These are phyloP conservation scores for Entomortierella parvispora DNA, from an alignment of 192 early-diverging fungal species.

Conservation along the genomic window DNA sequence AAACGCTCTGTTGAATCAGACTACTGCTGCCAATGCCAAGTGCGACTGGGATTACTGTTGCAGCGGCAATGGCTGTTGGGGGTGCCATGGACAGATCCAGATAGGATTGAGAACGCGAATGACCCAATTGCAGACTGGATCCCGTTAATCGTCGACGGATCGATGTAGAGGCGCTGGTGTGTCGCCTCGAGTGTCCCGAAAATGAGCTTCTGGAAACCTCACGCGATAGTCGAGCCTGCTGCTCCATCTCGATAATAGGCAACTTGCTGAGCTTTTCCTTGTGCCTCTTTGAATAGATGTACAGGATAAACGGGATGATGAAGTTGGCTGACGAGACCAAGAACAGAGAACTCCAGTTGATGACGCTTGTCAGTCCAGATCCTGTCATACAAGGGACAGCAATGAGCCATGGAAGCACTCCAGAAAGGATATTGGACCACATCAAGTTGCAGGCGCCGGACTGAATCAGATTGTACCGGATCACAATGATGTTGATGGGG, in stretches of 20 bases:
- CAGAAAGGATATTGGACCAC: slow-evolving; percentile 56
- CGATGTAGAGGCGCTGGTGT: slow-evolving; percentile 12
- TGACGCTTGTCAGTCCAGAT: slow-evolving; percentile 60
- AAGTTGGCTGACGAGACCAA: slow-evolving; percentile 76
- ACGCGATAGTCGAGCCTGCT: slow-evolving; percentile 7
- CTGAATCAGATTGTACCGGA: slow-evolving; percentile 71
- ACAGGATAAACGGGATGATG: slow-evolving; percentile 74
- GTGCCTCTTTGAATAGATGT: slow-evolving; percentile 61
- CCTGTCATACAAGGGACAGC: slow-evolving; percentile 77
- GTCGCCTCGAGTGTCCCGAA: slow-evolving; percentile 14
- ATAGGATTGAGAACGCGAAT: slow-evolving; percentile 10
- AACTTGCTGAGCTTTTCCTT: slow-evolving; percentile 27
- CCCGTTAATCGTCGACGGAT: slow-evolving; percentile 28
- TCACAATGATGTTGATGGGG: slow-evolving; percentile 76
- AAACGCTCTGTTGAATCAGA: slow-evolving; percentile 4
- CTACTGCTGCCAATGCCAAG: slow-evolving; percentile 17
- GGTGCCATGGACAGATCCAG: slow-evolving; percentile 17
- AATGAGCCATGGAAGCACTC: slow-evolving; percentile 68
- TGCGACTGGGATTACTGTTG: slow-evolving; percentile 20
- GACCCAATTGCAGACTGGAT: slow-evolving; percentile 5
- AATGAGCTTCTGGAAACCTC: slow-evolving; percentile 32
- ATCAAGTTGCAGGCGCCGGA: slow-evolving; percentile 57
- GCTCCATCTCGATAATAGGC: slow-evolving; percentile 11
- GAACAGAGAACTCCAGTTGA: slow-evolving; percentile 74
- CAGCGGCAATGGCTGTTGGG: slow-evolving; percentile 14